These are phyloP conservation scores for Xerocomus brunneocitrinus DNA, from an alignment of 768 basidiomycete genomes.

Conservation along the genomic window DNA sequence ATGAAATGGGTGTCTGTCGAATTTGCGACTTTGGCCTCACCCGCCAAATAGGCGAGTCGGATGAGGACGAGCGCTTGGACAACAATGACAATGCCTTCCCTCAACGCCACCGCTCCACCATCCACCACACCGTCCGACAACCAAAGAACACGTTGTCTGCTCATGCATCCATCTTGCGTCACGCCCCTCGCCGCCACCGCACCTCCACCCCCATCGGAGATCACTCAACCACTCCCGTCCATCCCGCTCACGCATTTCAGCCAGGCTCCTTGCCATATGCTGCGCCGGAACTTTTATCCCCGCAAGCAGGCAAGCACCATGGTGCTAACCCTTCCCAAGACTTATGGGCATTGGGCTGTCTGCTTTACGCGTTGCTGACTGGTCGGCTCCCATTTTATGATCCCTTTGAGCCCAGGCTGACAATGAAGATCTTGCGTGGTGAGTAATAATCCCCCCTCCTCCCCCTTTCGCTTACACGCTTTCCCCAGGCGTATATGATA, in stretches of 20 bases:
- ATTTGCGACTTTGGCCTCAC: slow-evolving; percentile 86
- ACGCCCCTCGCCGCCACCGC: slow-evolving; percentile 45
- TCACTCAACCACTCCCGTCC: slow-evolving; percentile 24
- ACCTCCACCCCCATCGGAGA: slow-evolving; percentile 40
- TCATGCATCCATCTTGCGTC: slow-evolving; percentile 21
- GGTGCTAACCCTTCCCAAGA: slow-evolving; percentile 71
- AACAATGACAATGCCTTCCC: slow-evolving; percentile 2
- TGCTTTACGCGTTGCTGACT: slow-evolving; percentile 80
- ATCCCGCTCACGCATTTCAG: slow-evolving; percentile 44
- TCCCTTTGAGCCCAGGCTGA: slow-evolving; percentile 84
- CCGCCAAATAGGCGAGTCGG: slow-evolving; percentile 52
- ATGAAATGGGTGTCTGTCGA: slow-evolving; percentile 82
- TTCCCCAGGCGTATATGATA: slow-evolving; percentile 49
- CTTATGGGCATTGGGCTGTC: slow-evolving; percentile 92
- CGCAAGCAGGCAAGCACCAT: slow-evolving; percentile 39
- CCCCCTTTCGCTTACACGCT: slow-evolving; percentile 6
- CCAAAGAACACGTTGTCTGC: slow-evolving; percentile 16
- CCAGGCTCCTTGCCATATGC: slow-evolving; percentile 90
- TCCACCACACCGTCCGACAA: slow-evolving; percentile 24
- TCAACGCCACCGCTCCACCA: slow-evolving; percentile 27
- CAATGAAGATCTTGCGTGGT: slow-evolving; percentile 89
- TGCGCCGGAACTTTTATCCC: slow-evolving; percentile 78
- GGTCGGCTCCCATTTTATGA: slow-evolving; percentile 87
- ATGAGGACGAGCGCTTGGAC: slow-evolving; percentile 31
- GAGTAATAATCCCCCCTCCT: slow-evolving; percentile 27